Evolutionary conservation across 441 rosid species (phyloP), one percentile per base, ranked within the genome.

Genomic region (Eruca vesicaria): DNA sequence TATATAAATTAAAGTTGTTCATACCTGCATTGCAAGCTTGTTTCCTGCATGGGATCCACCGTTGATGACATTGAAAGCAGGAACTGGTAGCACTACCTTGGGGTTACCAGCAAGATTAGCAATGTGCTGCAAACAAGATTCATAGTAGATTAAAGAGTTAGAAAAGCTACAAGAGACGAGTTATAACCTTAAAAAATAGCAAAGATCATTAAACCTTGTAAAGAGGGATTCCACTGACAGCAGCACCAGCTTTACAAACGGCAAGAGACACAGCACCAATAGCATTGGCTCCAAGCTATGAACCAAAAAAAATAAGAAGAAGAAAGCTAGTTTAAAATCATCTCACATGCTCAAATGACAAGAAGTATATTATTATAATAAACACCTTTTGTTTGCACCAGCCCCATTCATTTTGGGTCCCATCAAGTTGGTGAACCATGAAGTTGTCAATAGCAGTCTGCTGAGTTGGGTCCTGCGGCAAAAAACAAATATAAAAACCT

Each of bases 41-140:
- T 93, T 93, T 76, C 98, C 98, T 7, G 97, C 98, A 78, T 93
- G 97, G 52, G 97, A 93, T 66, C 97, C 98, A 80, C 98, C 98
- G 29, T 89, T 93, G 75, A 90, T 93, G 86, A 93, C 98, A 64
- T 91, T 93, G 80, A 93, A 93, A 21, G 98, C 98, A n/a, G 98
- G 98, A 26, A 93, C 98, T 1, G 98, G 97, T 58, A 93, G 81
- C 67, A 93, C 97, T 85, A 93, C 68, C 18, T 83, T 86, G 63
- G 73, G 78, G 88, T 93, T 93, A 36, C 97, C 90, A 11, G 98
- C 91, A 70, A 93, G 88, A 74, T 89, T 84, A 12, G 96, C 98
- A 83, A 91, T 89, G 80, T 93, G 55, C 55, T 48, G 20, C 55
- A 48, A 29, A 16, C 55, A 48, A 48, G 20, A 15, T 48, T 20